A percentile compares a stretch with the other conserved stretches of the same genome.
phyloP scores from a whole-genome alignment of 495 filamentous ascomycete genomes.

The Aspergillus sclerotiicarbonarius region DNA sequence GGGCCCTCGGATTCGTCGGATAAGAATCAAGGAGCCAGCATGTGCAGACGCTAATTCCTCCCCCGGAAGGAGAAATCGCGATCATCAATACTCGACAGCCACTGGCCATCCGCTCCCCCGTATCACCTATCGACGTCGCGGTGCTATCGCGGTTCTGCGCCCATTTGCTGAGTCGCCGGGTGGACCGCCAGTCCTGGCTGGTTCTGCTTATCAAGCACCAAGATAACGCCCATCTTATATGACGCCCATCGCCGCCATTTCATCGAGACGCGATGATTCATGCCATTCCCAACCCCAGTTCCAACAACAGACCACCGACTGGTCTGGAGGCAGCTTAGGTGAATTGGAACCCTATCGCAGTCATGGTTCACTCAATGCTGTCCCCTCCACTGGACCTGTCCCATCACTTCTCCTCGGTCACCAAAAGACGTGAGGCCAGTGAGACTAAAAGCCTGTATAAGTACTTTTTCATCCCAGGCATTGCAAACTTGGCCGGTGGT shows the following conservation, averaged over 20 bases:
- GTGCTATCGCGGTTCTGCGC: neutral
- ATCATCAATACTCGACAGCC: neutral
- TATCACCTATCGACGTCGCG: neutral
- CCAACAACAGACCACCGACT: neutral
- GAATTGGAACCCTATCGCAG: neutral
- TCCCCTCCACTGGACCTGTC: slow-evolving; percentile 67
- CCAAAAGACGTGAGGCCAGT: slow-evolving; percentile 61
- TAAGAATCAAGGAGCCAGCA: neutral
- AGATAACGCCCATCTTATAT: slow-evolving; percentile 7
- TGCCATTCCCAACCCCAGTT: neutral
- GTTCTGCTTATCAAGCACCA: slow-evolving; percentile 17
- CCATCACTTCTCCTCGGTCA: slow-evolving; percentile 70
- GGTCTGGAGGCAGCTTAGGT: neutral
- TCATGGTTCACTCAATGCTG: slow-evolving; percentile 9
- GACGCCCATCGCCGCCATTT: neutral
- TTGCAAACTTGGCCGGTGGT: slow-evolving; percentile 89
- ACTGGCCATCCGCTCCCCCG: neutral
- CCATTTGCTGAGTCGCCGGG: neutral
- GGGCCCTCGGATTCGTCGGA: slow-evolving; percentile 12
- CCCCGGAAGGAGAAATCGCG: neutral
- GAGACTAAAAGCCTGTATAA: slow-evolving; percentile 79
- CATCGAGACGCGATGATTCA: neutral
- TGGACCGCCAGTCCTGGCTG: slow-evolving; percentile 6
- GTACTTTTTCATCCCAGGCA: slow-evolving; percentile 75
- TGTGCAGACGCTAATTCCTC: neutral